Base-by-base conservation (phyloP, 2,329 filamentous ascomycete species). In the Incumbomyces lentus region DNA sequence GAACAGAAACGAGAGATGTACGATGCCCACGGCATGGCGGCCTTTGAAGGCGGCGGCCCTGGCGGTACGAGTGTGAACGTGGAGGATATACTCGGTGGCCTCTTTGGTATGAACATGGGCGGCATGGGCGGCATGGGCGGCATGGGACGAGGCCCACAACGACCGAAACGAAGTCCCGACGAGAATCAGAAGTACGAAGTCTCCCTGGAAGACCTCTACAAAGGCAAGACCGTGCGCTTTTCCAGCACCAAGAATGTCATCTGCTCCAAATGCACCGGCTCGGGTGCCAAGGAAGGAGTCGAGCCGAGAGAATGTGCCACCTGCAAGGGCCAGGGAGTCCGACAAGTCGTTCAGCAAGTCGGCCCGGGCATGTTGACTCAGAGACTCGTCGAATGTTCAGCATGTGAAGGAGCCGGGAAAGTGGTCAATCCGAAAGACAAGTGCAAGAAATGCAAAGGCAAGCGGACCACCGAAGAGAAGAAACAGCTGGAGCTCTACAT, bases 391-490 rank as follows among this genome's bases (percentile, higher is more conserved):
- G 67, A 81, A 31, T 98, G 92, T 66, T 81, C 84, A 58, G 81
- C 83, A 59, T 98, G 92, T 68, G 75, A 81, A 50, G 90, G 89
- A 30, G 77, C 81, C n/a, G 92, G 92, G 5, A 81, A 82, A 60
- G 81, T 89, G 60, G 94, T 81, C 70, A 90, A 90, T 66, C 87
- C 95, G 61, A 96, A 96, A 73, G 92, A 98, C 61, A 86, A 87
- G 62, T 98, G 92, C 74, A 95, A 94, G 75, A 95, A 92, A 73
- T 98, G 92, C 79, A 96, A 96, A 70, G 92, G 92, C 60, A 86
- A 85, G 65, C 79, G 86, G 52, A 88, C 86, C 12, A 79, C 81
- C 37, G 83, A 88, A 59, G 85, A 92, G 67, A 92, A 86, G 67
- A 98, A 96, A 71, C 85, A 90, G 2, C 73, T 98, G 50, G 92